Conservation (phyloP, 129 eudicot species). For the Chrysanthemum makinoi region DNA sequence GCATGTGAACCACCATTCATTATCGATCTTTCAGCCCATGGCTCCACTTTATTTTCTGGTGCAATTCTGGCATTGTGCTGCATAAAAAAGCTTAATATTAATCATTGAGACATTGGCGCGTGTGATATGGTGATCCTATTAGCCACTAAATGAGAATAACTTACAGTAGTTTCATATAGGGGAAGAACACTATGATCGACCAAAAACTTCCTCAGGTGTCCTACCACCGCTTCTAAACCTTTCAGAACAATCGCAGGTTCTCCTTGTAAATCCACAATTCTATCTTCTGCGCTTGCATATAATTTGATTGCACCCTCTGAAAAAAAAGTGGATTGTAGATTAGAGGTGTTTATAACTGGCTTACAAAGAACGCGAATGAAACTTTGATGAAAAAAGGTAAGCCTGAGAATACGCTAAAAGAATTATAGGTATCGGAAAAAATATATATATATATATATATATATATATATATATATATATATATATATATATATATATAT, state of each 20-base stretch:
- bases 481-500: too few species aligned
- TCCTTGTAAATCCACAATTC: slow-evolving; percentile 60
- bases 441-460: too few species aligned
- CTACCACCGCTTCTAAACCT: slow-evolving; percentile 56
- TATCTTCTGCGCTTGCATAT: slow-evolving; percentile 50
- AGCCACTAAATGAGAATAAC: slow-evolving; percentile 20
- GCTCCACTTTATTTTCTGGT: slow-evolving; percentile 39
- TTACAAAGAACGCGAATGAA: too few species aligned
- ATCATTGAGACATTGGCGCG: not conserved
- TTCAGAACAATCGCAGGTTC: slow-evolving; percentile 55
- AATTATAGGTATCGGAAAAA: too few species aligned
- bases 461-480: too few species aligned
- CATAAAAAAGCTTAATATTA: not conserved
- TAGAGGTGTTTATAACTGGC: too few species aligned
- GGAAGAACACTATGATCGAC: slow-evolving; percentile 71
- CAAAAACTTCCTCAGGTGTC: slow-evolving; percentile 63
- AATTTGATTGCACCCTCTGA: slow-evolving; percentile 48
- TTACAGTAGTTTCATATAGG: slow-evolving; percentile 58
- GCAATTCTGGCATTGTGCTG: slow-evolving; percentile 45
- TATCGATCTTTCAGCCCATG: slow-evolving; percentile 56
- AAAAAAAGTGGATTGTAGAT: too few species aligned
- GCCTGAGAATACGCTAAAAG: too few species aligned
- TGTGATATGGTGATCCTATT: not conserved
- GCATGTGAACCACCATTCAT: slow-evolving; percentile 19
- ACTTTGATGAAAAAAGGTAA: too few species aligned